Conservation (phyloP, 2,329 filamentous ascomycete genomes). For the Hirsutella minnesotensis region DNA sequence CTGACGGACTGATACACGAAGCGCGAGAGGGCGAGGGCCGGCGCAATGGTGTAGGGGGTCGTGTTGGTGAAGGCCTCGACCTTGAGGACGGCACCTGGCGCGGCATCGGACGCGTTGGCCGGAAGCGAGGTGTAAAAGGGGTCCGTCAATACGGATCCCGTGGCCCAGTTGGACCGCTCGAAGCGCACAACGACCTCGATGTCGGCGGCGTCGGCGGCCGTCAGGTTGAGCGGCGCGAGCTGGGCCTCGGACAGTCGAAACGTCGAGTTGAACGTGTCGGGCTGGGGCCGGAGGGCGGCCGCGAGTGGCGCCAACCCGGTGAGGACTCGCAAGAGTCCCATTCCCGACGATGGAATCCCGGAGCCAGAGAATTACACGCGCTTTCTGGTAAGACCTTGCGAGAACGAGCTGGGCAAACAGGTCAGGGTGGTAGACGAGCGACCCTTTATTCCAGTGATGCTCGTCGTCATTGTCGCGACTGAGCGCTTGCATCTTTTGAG, state of each 20-base stretch:
- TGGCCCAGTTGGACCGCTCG: constrained; percentile 19
- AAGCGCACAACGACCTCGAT: constrained; percentile 14
- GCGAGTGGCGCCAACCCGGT: too few species aligned
- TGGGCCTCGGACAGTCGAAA: constrained; percentile 14
- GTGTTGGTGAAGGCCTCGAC: constrained; percentile 26
- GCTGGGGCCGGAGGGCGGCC: too few species aligned
- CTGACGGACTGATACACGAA: constrained; percentile 34
- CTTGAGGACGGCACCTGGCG: constrained; percentile 26
- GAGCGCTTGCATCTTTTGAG: too few species aligned
- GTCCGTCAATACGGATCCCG: constrained; percentile 19
- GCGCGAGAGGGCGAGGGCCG: constrained; percentile 30
- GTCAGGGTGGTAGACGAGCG: too few species aligned
- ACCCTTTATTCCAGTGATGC: too few species aligned
- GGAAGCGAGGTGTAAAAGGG: constrained; percentile 25
- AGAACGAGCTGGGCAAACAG: too few species aligned
- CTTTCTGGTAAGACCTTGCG: too few species aligned
- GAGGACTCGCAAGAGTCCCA: too few species aligned
- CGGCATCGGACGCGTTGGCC: constrained; percentile 5
- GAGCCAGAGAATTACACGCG: too few species aligned
- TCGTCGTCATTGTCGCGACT: too few species aligned
- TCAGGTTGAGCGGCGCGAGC: constrained; percentile 12
- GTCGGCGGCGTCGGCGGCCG: constrained; percentile 6
- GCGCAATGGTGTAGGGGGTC: constrained; percentile 25
- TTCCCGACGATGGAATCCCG: too few species aligned
- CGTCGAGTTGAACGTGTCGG: constrained; percentile 15